Base-by-base conservation (phyloP, 192 early-diverging fungal genomes). In the Oehlia diaphana region DNA sequence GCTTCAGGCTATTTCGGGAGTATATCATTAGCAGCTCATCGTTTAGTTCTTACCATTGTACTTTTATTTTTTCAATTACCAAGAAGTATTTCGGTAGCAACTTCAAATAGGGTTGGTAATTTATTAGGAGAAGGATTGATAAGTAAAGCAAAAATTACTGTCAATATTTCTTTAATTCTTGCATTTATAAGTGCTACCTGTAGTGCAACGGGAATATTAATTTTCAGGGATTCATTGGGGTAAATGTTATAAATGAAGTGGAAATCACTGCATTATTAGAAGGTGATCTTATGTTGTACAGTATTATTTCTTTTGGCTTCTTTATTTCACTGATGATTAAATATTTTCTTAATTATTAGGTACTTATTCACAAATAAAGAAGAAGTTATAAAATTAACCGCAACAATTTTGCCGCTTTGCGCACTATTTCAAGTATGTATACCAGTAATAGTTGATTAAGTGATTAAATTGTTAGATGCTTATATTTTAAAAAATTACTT, bases 41-140 rank as follows among this genome's bases (percentile, higher is more conserved):
- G 91, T 7, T 85, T 95, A 39, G 84, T 95, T 44, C 87, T 97
- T 61, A 95, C 93, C 26, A 93, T 92, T 31, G 88, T 90, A 5
- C 86, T 88, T 67, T 80, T 93, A 63, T 81, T 92, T 7, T 95
- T 93, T 76, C 92, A 92, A 12, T 88, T 95, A 14, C 95, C 95
- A 3, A 87, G 93, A 66, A 95, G 94, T 65, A 83, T 98, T 16
- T 86, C 93, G 35, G 91, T 98, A 74, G 96, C 92, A 0, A 89
- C 91, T 0, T 91, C 94, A 10, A 95, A 93, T 65, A 86, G 97
- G 12, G 92, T 97, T 37, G 96, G 93, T 71, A 92, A 93, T 66
- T 82, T 94, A 12, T 83, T 94, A 2, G 94, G 94, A 10, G 90
- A 89, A 33, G 84, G 79, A 16, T 79, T 89, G 21, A 64, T 85